These are phyloP conservation scores for Eucalyptus regnans DNA, from an alignment of 345 rosid genomes.

Conservation along the genomic window DNA sequence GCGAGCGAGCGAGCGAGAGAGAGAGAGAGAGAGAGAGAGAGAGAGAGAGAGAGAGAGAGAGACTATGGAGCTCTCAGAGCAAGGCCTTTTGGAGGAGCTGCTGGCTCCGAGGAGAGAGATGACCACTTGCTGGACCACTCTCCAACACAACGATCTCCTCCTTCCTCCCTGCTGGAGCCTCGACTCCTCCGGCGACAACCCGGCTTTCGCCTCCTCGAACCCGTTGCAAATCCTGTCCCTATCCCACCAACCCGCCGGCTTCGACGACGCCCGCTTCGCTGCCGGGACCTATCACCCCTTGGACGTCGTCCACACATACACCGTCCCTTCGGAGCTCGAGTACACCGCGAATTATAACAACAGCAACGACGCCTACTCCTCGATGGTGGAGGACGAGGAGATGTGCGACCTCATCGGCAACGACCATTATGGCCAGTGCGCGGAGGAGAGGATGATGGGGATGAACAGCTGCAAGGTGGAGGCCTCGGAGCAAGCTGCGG, in stretches of 20 bases:
- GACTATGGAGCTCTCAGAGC: slow-evolving; percentile 53
- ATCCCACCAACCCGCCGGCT: slow-evolving; percentile 7
- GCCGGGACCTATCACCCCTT: neutral
- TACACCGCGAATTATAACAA: neutral
- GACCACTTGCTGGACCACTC: neutral
- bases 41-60: neutral
- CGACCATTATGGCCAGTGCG: neutral
- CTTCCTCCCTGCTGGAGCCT: slow-evolving; percentile 38
- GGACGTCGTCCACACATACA: neutral
- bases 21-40: neutral
- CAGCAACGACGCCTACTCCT: neutral
- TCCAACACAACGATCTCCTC: slow-evolving; percentile 11
- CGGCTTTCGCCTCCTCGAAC: slow-evolving; percentile 19
- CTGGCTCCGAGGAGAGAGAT: slow-evolving; percentile 44
- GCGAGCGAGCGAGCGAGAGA: neutral
- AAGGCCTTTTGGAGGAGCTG: slow-evolving; percentile 65
- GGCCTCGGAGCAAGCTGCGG: neutral
- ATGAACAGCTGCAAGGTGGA: neutral
- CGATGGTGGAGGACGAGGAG: neutral
- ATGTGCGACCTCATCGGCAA: neutral
- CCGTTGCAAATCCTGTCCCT: slow-evolving; percentile 9
- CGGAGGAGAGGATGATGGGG: slow-evolving; percentile 18
- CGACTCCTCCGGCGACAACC: slow-evolving; percentile 27
- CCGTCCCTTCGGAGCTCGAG: neutral
- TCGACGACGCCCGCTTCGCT: slow-evolving; percentile 28